phyloP scores from a whole-genome alignment of 2,329 filamentous ascomycete genomes.

The Pseudopyricularia cyperi region DNA sequence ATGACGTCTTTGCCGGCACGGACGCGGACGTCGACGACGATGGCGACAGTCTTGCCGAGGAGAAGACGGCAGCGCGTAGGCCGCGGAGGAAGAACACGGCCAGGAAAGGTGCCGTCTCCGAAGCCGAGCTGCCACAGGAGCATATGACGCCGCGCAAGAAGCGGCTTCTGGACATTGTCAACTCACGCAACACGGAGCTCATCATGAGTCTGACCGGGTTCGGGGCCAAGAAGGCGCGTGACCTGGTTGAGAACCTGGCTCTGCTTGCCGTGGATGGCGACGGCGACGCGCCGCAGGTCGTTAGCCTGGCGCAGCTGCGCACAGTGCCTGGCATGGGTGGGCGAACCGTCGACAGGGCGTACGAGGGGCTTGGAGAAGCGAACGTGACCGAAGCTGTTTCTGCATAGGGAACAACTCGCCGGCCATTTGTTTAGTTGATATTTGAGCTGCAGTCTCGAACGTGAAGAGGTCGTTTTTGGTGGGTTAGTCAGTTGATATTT shows the following conservation, averaged over 20 bases:
- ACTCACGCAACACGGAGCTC: constrained; percentile 52
- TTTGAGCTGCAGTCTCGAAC: neutral
- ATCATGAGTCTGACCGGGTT: constrained; percentile 59
- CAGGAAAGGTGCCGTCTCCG: neutral
- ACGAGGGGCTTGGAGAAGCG: constrained; percentile 22
- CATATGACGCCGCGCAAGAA: constrained; percentile 37
- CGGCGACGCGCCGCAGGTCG: constrained; percentile 24
- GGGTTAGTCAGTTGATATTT: neutral
- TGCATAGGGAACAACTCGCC: neutral
- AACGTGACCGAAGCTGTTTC: neutral
- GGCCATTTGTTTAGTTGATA: neutral
- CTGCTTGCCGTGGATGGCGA: constrained; percentile 24
- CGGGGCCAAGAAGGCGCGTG: constrained; percentile 56
- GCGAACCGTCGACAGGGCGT: constrained; percentile 42
- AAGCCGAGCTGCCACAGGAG: constrained; percentile 8
- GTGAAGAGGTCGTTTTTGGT: neutral
- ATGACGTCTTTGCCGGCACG: constrained; percentile 21
- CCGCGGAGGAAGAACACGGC: constrained; percentile 9
- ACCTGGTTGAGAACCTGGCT: constrained; percentile 42
- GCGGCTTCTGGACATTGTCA: constrained; percentile 56
- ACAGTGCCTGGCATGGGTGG: constrained; percentile 44
- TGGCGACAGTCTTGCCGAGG: constrained; percentile 10
- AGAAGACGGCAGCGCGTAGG: constrained; percentile 13
- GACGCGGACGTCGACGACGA: constrained; percentile 29
- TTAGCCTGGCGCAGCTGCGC: constrained; percentile 36